Base-by-base conservation (phyloP, 1,284 basidiomycete genomes). In the Cystobasidium sp. region DNA sequence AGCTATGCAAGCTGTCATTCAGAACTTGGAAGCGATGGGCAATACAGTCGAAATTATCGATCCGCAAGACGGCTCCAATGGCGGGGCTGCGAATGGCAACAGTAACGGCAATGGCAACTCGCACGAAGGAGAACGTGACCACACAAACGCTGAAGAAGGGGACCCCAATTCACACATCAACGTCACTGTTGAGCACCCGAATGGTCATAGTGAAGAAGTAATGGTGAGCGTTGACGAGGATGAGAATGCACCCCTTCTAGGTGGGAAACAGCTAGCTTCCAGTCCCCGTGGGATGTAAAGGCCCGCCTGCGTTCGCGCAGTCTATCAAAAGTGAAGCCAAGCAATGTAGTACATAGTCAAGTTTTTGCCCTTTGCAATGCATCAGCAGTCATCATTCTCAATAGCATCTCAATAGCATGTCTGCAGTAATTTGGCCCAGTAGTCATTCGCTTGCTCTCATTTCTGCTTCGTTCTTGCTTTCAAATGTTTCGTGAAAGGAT, bases 1-100 rank as follows among this genome's bases (percentile, higher is more conserved):
- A 51, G 70, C 70, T 37, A 65, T 73, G 44, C 59, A 73, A 49
- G 70, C 70, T 16, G 63, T 73, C 37, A 65, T 65, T 43, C 70
- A 73, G 22, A 73, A 73, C 37, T 52, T 73, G 12, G 62, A 73
- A 56, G 63, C 62, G 9, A 73, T 61, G 44, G 70, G 70, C 14
- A 64, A 66, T 24, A 58, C 43, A 7, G 70, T 73, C 1, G 52
- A 53, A 7, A n/a, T 58, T 24, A 41, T 73, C 12, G 39, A 71
- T 20, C 20, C 18, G 3, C 62, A 44, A 37, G 44, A 58, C 41
- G 56, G 18, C 3, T 22, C 41, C 14, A 49, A 31, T 39, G n/a
- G 9, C 44, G 51, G 41, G 37, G 61, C 6, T 9, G 61, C 22
- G 22, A 37, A 63, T 53, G 59, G 69, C 0, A 24, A 49, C 31